Evolutionary conservation across 148 eudicot species (phyloP).

Genomic region (Rhododendron kiyosumense): DNA sequence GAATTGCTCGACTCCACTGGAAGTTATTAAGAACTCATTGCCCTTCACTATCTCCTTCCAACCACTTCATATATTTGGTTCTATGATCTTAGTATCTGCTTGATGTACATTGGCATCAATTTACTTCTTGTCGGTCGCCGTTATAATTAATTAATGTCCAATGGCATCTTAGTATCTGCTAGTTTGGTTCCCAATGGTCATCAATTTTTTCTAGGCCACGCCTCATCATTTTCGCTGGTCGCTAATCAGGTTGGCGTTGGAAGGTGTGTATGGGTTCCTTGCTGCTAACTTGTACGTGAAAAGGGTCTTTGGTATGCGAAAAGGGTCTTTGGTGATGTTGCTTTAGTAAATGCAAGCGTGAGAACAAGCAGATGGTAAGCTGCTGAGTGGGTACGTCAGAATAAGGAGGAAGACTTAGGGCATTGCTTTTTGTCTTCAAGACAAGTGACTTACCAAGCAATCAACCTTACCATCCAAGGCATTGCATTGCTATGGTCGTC

Average conservation of each 20-base stretch:
- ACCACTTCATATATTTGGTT: background rate
- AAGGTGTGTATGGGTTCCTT: slow-evolving; percentile 64
- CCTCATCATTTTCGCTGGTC: background rate
- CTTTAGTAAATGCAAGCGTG: slow-evolving; percentile 56
- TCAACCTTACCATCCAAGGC: no score
- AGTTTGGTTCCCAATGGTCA: background rate
- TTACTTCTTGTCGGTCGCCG: no score
- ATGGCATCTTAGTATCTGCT: no score
- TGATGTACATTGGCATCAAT: no score
- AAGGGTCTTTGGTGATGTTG: slow-evolving; percentile 68
- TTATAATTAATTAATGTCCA: no score
- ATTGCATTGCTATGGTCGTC: no score
- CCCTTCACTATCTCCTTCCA: background rate
- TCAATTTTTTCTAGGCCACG: background rate
- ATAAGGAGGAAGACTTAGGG: slow-evolving; percentile 73
- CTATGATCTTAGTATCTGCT: no score
- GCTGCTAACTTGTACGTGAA: slow-evolving; percentile 71
- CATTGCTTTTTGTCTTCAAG: slow-evolving; percentile 56
- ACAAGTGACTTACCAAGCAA: slow-evolving; percentile 23
- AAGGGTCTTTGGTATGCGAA: slow-evolving; percentile 63
- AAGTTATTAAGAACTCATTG: slow-evolving; percentile 24
- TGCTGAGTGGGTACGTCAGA: slow-evolving; percentile 52
- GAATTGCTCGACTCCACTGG: slow-evolving; percentile 81
- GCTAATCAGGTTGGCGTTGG: slow-evolving; percentile 50
- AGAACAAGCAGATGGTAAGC: slow-evolving; percentile 59